These are phyloP conservation scores for Epichloe bromicola DNA, from an alignment of 2,329 filamentous ascomycete genomes.

Conservation along the genomic window DNA sequence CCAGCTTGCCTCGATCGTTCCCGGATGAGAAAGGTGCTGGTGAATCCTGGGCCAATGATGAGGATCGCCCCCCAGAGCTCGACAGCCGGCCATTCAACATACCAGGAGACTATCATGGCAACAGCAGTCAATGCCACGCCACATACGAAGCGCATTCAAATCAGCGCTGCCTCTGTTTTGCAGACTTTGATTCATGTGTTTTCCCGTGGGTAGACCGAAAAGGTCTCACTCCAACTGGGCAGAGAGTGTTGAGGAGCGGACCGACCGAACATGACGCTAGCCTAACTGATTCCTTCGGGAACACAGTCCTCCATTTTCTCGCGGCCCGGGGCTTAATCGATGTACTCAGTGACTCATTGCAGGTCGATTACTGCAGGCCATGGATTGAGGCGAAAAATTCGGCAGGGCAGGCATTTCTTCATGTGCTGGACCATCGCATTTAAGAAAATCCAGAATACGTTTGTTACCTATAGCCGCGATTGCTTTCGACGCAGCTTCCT, in stretches of 20 bases:
- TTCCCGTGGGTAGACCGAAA: slow-evolving; percentile 18
- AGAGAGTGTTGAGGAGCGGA: slow-evolving; percentile 8
- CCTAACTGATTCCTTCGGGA: slow-evolving; percentile 29
- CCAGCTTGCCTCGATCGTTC: slow-evolving; percentile 13
- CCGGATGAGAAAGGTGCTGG: background rate
- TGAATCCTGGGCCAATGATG: too few relatives aligned
- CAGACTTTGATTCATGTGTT: background rate
- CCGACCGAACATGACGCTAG: slow-evolving; percentile 6
- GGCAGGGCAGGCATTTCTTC: slow-evolving; percentile 35
- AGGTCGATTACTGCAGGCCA: slow-evolving; percentile 6
- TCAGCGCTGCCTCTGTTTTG: too few relatives aligned
- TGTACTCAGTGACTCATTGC: slow-evolving; percentile 17
- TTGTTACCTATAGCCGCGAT: slow-evolving; percentile 24
- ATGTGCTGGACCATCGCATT: slow-evolving; percentile 26
- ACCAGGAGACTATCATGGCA: too few relatives aligned
- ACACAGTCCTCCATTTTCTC: slow-evolving; percentile 34
- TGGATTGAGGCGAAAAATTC: slow-evolving; percentile 24
- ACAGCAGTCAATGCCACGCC: too few relatives aligned
- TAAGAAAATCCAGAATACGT: slow-evolving; percentile 18
- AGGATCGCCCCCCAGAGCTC: too few relatives aligned
- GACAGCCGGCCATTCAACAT: too few relatives aligned
- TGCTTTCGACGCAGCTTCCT: slow-evolving; percentile 40
- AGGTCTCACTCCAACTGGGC: slow-evolving; percentile 12
- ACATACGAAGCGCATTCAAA: too few relatives aligned
- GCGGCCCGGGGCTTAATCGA: slow-evolving; percentile 21